Evolutionary conservation across 2,329 filamentous ascomycete genomes (phyloP).

Genomic region (Pestalotiopsis fici): DNA sequence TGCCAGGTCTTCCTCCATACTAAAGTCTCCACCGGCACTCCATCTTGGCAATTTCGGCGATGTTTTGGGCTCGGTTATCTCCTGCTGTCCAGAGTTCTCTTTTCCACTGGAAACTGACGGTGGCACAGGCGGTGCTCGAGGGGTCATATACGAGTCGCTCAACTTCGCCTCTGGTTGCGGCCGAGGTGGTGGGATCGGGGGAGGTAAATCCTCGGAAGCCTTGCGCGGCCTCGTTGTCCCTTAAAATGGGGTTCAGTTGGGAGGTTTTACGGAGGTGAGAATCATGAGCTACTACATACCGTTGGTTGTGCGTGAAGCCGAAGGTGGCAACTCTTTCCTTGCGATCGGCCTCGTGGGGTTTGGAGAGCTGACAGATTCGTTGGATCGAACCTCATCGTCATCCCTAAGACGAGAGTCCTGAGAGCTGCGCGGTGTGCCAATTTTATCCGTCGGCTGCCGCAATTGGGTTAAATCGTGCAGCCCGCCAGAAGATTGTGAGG

Average conservation of each 20-base stretch:
- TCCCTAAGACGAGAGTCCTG: constrained; percentile 61
- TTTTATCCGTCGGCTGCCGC: constrained; percentile 34
- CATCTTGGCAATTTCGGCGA: constrained; percentile 72
- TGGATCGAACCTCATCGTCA: constrained; percentile 49
- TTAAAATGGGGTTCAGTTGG: neutral
- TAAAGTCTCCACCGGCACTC: constrained; percentile 84
- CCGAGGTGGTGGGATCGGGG: constrained; percentile 25
- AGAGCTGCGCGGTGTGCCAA: constrained; percentile 52
- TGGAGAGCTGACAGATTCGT: constrained; percentile 40
- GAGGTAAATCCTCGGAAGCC: constrained; percentile 23
- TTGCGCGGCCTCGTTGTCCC: constrained; percentile 15
- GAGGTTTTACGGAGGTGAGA: neutral
- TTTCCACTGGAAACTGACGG: constrained; percentile 45
- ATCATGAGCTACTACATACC: constrained; percentile 7
- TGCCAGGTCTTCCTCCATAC: constrained; percentile 93
- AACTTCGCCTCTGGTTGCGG: constrained; percentile 39
- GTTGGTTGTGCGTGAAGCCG: constrained; percentile 32
- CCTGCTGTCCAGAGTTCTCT: constrained; percentile 43
- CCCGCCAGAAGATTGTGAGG: constrained; percentile 41
- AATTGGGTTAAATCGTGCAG: constrained; percentile 38
- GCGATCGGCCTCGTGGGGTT: constrained; percentile 51
- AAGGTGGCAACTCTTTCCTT: constrained; percentile 63
- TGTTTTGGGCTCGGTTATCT: constrained; percentile 46
- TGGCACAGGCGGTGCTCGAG: constrained; percentile 56
- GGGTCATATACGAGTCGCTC: constrained; percentile 59